Evolutionary conservation across 148 eudicot genomes (phyloP), one percentile per base, ranked within the genome.

Genomic region (Cornus kousa): DNA sequence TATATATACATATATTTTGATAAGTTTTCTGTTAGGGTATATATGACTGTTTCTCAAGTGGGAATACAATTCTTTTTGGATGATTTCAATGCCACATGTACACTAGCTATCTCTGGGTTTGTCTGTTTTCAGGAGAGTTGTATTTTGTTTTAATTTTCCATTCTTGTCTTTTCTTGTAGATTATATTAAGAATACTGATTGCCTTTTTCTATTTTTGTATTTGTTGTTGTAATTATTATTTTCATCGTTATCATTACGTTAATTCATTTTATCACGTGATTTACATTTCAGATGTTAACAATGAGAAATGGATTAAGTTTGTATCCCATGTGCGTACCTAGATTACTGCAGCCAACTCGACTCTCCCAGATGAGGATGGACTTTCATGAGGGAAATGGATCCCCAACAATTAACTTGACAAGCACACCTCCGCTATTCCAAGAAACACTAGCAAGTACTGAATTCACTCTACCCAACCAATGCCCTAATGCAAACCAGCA

Each of bases 281-380:
- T 35, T 14, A 35, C 74, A 71, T 78, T 72, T 62, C 85, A 95
- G 98, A 90, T 93, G 97, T 62, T 95, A 73, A 91, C 98, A 53
- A 83, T 90, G 94, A 87, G 94, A 79, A 93, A 95, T 67, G 95
- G 98, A 50, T 78, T 91, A 71, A 90, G 81, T 86, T 82, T 91
- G 80, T 91, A 94, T 83, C 97, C 98, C 0, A 79, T 86, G 82
- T 87, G 85, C 80, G 73, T 85, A 33, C 91, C 98, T 32, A 93
- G 91, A 76, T 82, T 87, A 24, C 71, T 85, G 37, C 85, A 86
- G 73, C 87, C 91, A 37, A 23, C 80, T 33, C 94, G 88, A 83
- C 74, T 90, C 65, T 79, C 92, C 60, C 86, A 83, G 79, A 53
- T 85, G 80, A 89, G 87, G 77, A 77, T 87, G 81, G 82, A 83